Percentiles rank a stretch among this genome's conserved stretches.
phyloP scores from a whole-genome alignment of 2,329 filamentous ascomycete genomes.

The Diaporthe vaccinii region DNA sequence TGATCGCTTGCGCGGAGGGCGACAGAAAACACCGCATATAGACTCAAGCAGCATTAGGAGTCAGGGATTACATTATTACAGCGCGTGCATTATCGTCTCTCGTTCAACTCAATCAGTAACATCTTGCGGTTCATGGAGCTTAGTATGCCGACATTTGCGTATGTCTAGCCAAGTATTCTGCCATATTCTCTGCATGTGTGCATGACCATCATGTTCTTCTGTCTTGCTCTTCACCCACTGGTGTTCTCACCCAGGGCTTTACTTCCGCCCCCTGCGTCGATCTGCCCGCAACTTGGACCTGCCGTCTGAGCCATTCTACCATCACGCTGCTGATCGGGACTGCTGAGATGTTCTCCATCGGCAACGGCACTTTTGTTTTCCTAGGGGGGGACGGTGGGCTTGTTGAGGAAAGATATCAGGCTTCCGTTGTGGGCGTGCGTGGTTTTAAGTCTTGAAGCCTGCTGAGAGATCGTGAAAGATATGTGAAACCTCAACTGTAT shows the following conservation, averaged over 20 bases:
- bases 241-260: no score
- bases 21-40: not conserved
- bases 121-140: not conserved
- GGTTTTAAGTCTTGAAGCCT: no score
- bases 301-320: not conserved
- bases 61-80: not conserved
- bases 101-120: not conserved
- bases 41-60: slow-evolving; percentile 19
- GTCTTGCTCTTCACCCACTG: no score
- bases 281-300: not conserved
- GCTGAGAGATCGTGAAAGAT: no score
- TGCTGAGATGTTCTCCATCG: no score
- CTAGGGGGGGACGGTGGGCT: no score
- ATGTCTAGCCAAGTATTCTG: not conserved
- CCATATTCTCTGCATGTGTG: not conserved
- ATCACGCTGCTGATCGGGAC: no score
- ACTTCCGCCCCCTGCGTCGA: not conserved
- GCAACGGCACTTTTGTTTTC: no score
- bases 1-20: not conserved
- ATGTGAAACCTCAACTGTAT: not conserved
- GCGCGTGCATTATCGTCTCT: not conserved
- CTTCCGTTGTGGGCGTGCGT: no score
- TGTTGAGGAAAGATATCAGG: no score
- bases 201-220: not conserved
- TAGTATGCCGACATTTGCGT: not conserved